phyloP scores from a whole-genome alignment of 2,329 filamentous ascomycete species.

The Trichoderma atroviride region DNA sequence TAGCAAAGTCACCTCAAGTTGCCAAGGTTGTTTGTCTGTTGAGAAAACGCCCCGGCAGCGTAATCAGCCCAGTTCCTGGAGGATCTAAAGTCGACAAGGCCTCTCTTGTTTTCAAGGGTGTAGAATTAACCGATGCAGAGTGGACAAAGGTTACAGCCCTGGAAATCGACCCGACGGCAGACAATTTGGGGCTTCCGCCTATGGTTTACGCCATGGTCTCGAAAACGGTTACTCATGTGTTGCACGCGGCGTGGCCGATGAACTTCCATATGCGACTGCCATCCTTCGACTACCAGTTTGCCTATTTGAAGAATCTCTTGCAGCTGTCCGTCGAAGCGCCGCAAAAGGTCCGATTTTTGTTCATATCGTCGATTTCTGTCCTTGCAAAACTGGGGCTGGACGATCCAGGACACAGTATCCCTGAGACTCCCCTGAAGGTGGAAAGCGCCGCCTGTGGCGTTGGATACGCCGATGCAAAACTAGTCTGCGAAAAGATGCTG shows the following conservation, averaged over 20 bases:
- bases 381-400: slow-evolving; percentile 28
- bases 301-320: slow-evolving; percentile 30
- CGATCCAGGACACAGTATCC: slow-evolving; percentile 24
- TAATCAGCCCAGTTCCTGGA: background rate
- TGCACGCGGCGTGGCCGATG: slow-evolving; percentile 35
- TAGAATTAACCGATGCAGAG: slow-evolving; percentile 20
- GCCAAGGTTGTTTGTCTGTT: slow-evolving; percentile 24
- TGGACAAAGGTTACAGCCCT: slow-evolving; percentile 29
- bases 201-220: slow-evolving; percentile 27
- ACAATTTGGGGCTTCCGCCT: slow-evolving; percentile 27
- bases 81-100: background rate
- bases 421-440: slow-evolving; percentile 27
- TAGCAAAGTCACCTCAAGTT: slow-evolving; percentile 27
- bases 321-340: slow-evolving; percentile 26
- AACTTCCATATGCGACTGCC: slow-evolving; percentile 31
- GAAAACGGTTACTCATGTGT: slow-evolving; percentile 29
- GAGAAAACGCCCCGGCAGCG: background rate
- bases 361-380: slow-evolving; percentile 38
- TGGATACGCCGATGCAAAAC: slow-evolving; percentile 33
- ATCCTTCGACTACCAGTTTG: slow-evolving; percentile 31
- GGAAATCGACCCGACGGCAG: slow-evolving; percentile 28
- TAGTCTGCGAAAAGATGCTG: slow-evolving; percentile 33
- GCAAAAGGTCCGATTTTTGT: slow-evolving; percentile 34
- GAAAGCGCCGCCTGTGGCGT: slow-evolving; percentile 29
- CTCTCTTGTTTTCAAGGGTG: background rate